phyloP scores from a whole-genome alignment of 345 rosid species.

The Corchorus capsularis region DNA sequence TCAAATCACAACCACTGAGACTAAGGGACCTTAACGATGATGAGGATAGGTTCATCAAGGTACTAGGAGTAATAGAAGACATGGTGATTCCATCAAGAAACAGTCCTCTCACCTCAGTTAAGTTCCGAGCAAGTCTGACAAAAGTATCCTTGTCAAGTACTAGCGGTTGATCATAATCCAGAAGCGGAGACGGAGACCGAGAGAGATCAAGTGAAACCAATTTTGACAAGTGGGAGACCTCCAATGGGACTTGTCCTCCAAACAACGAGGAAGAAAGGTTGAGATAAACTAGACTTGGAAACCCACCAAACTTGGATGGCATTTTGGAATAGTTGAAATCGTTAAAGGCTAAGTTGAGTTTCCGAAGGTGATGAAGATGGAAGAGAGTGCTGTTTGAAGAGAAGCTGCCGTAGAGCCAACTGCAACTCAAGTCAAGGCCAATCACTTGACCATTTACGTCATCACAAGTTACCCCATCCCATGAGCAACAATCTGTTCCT shows the following conservation, averaged over 20 bases:
- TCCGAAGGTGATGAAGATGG: constrained; percentile 20
- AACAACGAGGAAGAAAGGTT: constrained; percentile 12
- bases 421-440: constrained; percentile 28
- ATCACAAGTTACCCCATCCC: constrained; percentile 36
- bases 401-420: constrained; percentile 9
- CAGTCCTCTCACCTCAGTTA: constrained; percentile 5
- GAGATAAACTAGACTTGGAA: constrained; percentile 13
- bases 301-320: constrained; percentile 9
- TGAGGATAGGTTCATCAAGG: too few relatives aligned
- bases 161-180: neutral
- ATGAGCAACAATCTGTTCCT: constrained; percentile 29
- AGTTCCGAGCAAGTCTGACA: constrained; percentile 9
- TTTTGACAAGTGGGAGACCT: constrained; percentile 15
- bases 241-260: constrained; percentile 5
- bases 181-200: too few relatives aligned
- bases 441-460: neutral
- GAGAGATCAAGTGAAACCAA: constrained; percentile 27
- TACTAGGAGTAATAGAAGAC: neutral
- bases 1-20: too few relatives aligned
- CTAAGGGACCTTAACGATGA: too few relatives aligned
- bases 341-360: constrained; percentile 36
- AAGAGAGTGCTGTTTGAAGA: constrained; percentile 28
- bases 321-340: constrained; percentile 14
- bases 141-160: neutral
- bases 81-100: neutral